phyloP scores from a whole-genome alignment of 768 basidiomycete species.

The Tephrocybe sp. region DNA sequence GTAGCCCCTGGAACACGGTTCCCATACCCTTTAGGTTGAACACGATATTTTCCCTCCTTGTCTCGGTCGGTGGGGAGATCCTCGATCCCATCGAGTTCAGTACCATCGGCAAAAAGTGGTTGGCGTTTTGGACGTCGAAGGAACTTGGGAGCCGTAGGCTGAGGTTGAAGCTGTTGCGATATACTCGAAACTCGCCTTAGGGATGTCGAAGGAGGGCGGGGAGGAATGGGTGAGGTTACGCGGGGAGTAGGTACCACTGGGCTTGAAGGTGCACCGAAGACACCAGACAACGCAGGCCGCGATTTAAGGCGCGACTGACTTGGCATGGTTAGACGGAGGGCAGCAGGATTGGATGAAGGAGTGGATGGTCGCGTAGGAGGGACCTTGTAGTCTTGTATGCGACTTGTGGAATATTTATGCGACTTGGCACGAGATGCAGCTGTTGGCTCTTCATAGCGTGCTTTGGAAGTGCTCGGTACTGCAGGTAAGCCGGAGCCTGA shows the following conservation, averaged over 20 bases:
- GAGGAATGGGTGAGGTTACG: conserved; percentile 55
- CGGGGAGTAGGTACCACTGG: conserved; percentile 38
- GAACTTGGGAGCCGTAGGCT: conserved; percentile 56
- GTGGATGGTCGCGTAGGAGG: conserved; percentile 81
- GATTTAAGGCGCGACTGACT: conserved; percentile 74
- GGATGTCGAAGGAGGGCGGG: not conserved
- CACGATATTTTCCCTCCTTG: conserved; percentile 70
- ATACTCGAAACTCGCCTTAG: conserved; percentile 34
- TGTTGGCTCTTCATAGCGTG: conserved; percentile 75
- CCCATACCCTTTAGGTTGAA: conserved; percentile 68
- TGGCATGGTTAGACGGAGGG: conserved; percentile 84
- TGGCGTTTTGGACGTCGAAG: conserved; percentile 76
- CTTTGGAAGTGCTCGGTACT: conserved; percentile 35
- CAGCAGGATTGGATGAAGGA: conserved; percentile 73
- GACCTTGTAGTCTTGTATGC: conserved; percentile 63
- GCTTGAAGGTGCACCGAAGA: conserved; percentile 55
- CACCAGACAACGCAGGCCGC: conserved; percentile 70
- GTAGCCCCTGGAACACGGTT: conserved; percentile 60
- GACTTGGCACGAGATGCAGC: conserved; percentile 78
- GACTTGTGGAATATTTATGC: conserved; percentile 62
- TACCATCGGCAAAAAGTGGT: conserved; percentile 80
- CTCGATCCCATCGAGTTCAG: conserved; percentile 85
- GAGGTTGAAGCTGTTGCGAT: conserved; percentile 18
- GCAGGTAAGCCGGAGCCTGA: conserved; percentile 47
- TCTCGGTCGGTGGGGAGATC: conserved; percentile 86